Evolutionary conservation across 805 yeast genomes (phyloP), one percentile per base, ranked within the genome.

Genomic region (Diddensiella transvaalensis): DNA sequence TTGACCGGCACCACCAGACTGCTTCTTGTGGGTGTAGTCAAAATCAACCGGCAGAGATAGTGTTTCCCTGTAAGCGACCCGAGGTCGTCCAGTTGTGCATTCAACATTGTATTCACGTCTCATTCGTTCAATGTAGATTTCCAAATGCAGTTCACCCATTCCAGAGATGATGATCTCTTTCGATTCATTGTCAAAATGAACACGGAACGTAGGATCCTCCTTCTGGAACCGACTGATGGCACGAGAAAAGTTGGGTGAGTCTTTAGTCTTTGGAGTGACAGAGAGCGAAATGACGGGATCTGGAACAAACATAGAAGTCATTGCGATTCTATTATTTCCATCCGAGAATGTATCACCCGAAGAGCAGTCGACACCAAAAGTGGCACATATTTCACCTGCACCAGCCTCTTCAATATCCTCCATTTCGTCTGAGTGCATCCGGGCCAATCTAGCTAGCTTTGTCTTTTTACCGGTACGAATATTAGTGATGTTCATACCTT

Each of bases 1-100:
- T 76, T 93, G 99, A 72, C 99, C 99, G 57, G 98, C 95, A 79
- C 99, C 99, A 70, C 99, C 99, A 64, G 91, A 79, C 75, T 93
- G 99, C 67, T 89, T 91, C 79, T 93, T 93, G 76, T 91, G 98
- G 23, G 96, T 85, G 72, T 84, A 88, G 67, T 93, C 98, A 63
- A 93, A 91, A 11, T 80, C 75, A 24, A 91, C 77, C 37, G 86
- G 73, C 2, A 77, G 66, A 32, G 85, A 73, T 56, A 91, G 82
- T 36, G 98, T 85, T 72, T 93, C 99, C 70, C 99, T 83, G 73
- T 93, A 93, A 15, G 99, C 88, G 36, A 93, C 99, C 75, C 90
- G 96, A 42, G 99, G 99, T 70, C 85, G 84, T 67, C 99, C 99
- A 51, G 96, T 91, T 33, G 80, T 75, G 74, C 98, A 91, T 50